Percentiles rank a stretch among this genome's conserved stretches.
phyloP scores from a whole-genome alignment of 805 yeast genomes.

The Kodamaea nitidulidarum region DNA sequence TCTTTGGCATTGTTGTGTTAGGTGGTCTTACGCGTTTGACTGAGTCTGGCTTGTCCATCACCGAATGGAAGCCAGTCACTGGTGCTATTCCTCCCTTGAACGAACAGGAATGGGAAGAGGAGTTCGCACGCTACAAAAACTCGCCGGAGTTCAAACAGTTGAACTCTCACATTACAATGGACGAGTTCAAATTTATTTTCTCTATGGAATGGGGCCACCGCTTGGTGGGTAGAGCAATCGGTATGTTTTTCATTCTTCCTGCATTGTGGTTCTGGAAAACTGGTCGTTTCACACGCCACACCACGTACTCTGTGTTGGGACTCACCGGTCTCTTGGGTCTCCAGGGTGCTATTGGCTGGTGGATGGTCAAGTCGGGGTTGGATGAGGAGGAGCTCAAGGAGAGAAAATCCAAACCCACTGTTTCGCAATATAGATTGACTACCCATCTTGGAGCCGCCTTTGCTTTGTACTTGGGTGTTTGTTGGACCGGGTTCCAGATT shows the following conservation, averaged over 20 bases:
- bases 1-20: slow-evolving; percentile 91
- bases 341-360: slow-evolving; percentile 98
- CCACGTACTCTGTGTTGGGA: slow-evolving; percentile 64
- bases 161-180: slow-evolving; percentile 83
- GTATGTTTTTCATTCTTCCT: slow-evolving; percentile 77
- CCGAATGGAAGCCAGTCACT: slow-evolving; percentile 98
- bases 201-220: slow-evolving; percentile 98
- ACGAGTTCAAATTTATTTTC: slow-evolving; percentile 91
- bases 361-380: slow-evolving; percentile 98
- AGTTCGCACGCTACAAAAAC: slow-evolving; percentile 72
- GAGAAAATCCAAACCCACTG: slow-evolving; percentile 92
- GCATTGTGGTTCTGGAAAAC: slow-evolving; percentile 74
- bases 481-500: slow-evolving; percentile 85
- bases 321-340: slow-evolving; percentile 77
- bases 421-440: slow-evolving; percentile 89
- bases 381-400: slow-evolving; percentile 74
- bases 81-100: slow-evolving; percentile 88
- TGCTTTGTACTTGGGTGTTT: slow-evolving; percentile 78
- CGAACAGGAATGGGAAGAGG: slow-evolving; percentile 79
- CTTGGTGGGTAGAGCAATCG: slow-evolving; percentile 87
- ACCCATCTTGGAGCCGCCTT: slow-evolving; percentile 95
- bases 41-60: slow-evolving; percentile 91
- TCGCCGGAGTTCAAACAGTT: slow-evolving; percentile 90
- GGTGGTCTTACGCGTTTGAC: slow-evolving; percentile 96
- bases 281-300: slow-evolving; percentile 61